phyloP scores from a whole-genome alignment of 305 asterid genomes.

The Fraxinus albicans region DNA sequence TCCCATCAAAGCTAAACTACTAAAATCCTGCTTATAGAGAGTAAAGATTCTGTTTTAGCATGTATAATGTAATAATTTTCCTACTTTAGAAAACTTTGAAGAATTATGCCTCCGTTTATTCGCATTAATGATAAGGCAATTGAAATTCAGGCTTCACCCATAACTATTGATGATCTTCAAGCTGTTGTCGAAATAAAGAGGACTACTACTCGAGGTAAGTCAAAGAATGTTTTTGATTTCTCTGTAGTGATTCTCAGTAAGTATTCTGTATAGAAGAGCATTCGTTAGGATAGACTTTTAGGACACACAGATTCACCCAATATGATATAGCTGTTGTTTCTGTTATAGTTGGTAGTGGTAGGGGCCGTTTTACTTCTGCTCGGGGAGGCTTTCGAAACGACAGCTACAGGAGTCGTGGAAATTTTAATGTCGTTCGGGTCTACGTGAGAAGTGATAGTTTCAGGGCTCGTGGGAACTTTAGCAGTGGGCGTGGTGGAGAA shows the following conservation, averaged over 20 bases:
- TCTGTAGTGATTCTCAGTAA: background rate
- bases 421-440: slow-evolving; percentile 46
- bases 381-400: slow-evolving; percentile 71
- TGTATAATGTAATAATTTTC: background rate
- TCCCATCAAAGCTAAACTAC: background rate
- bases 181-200: slow-evolving; percentile 80
- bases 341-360: slow-evolving; percentile 58
- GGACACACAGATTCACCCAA: background rate
- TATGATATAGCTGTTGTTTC: slow-evolving; percentile 4
- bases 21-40: background rate
- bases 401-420: slow-evolving; percentile 61
- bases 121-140: background rate
- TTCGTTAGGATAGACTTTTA: background rate
- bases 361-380: slow-evolving; percentile 56
- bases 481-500: slow-evolving; percentile 47
- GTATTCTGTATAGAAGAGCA: background rate
- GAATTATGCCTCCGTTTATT: background rate
- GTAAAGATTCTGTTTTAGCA: background rate
- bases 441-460: slow-evolving; percentile 62
- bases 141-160: slow-evolving; percentile 68
- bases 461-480: slow-evolving; percentile 59
- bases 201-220: slow-evolving; percentile 74
- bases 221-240: background rate
- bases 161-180: slow-evolving; percentile 60
- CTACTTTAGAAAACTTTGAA: background rate